These are phyloP conservation scores for Botrytis galanthina DNA, from an alignment of 2,329 filamentous ascomycete genomes.

Conservation along the genomic window DNA sequence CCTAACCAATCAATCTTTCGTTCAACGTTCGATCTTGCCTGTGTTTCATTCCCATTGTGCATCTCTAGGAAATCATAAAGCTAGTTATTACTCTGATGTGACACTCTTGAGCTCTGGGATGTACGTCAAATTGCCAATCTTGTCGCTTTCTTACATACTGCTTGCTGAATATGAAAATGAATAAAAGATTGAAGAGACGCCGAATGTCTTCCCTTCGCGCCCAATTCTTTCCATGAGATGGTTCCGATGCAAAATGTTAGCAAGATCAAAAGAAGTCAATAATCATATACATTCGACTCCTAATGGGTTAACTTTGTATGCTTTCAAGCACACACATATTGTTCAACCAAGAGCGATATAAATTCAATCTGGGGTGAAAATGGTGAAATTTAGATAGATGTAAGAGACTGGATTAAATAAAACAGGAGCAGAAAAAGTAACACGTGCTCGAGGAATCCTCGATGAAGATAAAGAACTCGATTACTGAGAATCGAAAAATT, in stretches of 20 bases:
- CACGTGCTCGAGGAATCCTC: background rate
- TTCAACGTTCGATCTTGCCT: background rate
- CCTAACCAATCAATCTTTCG: background rate
- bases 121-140: background rate
- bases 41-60: background rate
- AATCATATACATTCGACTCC: too few species aligned
- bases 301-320: background rate
- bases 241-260: too few species aligned
- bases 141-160: background rate
- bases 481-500: background rate
- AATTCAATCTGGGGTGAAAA: too few species aligned
- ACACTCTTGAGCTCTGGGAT: background rate
- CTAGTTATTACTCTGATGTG: background rate
- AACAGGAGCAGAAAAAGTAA: rapidly evolving
- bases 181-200: too few species aligned
- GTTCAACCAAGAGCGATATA: too few species aligned
- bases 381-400: background rate
- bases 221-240: too few species aligned
- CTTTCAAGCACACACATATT: background rate
- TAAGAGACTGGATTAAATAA: rapidly evolving
- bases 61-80: background rate
- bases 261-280: too few species aligned
- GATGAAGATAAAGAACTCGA: background rate
- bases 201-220: too few species aligned
- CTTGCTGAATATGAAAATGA: background rate